Percentiles rank a stretch among this genome's conserved stretches.
Evolutionary conservation across 2,329 filamentous ascomycete genomes (phyloP).

Genomic region (Zymoseptoria tritici): DNA sequence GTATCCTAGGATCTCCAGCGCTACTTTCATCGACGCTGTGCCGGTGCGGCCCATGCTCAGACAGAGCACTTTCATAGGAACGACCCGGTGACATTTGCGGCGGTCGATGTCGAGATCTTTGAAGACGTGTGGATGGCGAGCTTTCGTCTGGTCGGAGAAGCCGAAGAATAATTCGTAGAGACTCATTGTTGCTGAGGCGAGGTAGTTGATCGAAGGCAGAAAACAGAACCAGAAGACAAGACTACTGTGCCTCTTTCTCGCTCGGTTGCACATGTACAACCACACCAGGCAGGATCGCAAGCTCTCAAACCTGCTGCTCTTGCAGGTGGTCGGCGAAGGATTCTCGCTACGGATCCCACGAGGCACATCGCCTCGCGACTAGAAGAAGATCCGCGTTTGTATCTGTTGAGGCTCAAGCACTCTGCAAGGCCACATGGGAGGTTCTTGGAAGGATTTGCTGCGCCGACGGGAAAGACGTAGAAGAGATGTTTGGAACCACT

Average conservation of each 20-base stretch:
- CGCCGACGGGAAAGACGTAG: no score
- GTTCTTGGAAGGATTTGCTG: no score
- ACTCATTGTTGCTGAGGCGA: background rate
- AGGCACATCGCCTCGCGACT: background rate
- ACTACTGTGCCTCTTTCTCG: background rate
- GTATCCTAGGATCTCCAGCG: constrained; percentile 15
- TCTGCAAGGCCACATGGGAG: no score
- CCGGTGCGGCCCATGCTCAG: constrained; percentile 20
- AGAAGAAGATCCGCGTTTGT: background rate
- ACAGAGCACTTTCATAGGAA: constrained; percentile 19
- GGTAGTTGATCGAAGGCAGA: background rate
- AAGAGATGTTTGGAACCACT: no score
- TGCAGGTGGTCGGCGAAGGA: background rate
- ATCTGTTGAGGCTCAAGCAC: no score
- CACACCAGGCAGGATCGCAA: background rate
- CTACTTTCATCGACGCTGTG: constrained; percentile 17
- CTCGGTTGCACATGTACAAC: background rate
- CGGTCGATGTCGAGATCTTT: constrained; percentile 57
- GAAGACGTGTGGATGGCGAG: constrained; percentile 39
- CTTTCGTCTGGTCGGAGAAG: constrained; percentile 12
- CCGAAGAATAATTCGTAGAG: constrained; percentile 13
- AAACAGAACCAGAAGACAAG: background rate
- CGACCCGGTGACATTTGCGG: constrained; percentile 45
- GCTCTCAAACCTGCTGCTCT: background rate
- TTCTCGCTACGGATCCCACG: background rate